Percentiles rank a stretch among this genome's conserved stretches.
phyloP scores from a whole-genome alignment of 2,329 filamentous ascomycete species.

The Ceratocystis papillata region DNA sequence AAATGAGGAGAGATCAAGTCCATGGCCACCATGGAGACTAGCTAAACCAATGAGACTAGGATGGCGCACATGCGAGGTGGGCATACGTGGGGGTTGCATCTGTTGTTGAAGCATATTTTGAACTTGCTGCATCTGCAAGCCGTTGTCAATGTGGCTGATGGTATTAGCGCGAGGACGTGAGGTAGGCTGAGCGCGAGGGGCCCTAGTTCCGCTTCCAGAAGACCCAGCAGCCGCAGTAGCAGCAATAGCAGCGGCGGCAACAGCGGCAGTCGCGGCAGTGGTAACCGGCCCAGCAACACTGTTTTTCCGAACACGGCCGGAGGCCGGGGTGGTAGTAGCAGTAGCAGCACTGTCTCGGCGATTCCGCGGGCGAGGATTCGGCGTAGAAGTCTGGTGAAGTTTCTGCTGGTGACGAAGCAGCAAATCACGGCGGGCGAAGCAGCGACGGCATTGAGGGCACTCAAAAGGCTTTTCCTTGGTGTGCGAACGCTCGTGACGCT shows the following conservation, averaged over 20 bases:
- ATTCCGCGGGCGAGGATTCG: constrained; percentile 74
- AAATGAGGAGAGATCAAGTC: constrained; percentile 55
- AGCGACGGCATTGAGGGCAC: constrained; percentile 85
- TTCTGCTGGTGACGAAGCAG: constrained; percentile 96
- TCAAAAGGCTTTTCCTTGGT: constrained; percentile 99
- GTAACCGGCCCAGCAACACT: constrained; percentile 58
- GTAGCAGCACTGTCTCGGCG: constrained; percentile 81
- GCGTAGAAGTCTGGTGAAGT: constrained; percentile 83
- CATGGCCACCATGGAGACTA: constrained; percentile 36
- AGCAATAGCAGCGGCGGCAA: constrained; percentile 46
- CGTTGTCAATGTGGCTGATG: constrained; percentile 81
- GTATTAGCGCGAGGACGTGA: constrained; percentile 79
- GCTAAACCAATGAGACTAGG: constrained; percentile 61
- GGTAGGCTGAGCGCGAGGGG: neutral
- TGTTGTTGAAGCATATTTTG: constrained; percentile 46
- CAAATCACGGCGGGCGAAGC: constrained; percentile 87
- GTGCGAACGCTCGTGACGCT: constrained; percentile 94
- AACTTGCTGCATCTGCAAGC: constrained; percentile 56
- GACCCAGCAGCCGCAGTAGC: neutral
- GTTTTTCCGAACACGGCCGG: constrained; percentile 72
- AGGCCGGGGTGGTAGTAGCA: constrained; percentile 49
- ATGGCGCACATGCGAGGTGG: constrained; percentile 55
- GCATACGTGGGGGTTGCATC: constrained; percentile 34
- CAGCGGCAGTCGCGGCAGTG: constrained; percentile 35
- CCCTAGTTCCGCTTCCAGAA: neutral